A percentile compares a stretch with the other conserved stretches of the same genome.
Evolutionary conservation across 495 filamentous ascomycete genomes (phyloP).

Genomic region (Podospora australis): DNA sequence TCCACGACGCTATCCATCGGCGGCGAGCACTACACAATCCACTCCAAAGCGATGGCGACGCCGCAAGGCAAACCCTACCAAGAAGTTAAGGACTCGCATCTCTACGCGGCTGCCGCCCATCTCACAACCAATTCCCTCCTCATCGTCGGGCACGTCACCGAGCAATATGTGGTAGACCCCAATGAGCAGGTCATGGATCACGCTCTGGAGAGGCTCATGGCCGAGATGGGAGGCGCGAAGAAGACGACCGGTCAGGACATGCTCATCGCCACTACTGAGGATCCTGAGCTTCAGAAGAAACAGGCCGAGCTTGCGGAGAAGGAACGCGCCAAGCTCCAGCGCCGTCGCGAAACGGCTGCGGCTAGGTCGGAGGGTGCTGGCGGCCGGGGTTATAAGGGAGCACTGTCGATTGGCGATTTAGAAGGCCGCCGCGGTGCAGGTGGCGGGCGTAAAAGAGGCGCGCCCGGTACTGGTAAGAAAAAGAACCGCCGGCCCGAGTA

Average conservation of each 20-base stretch:
- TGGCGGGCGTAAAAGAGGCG: conserved; percentile 38
- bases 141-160: conserved; percentile 72
- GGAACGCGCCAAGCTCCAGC: conserved; percentile 60
- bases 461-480: conserved; percentile 32
- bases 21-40: conserved; percentile 70
- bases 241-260: conserved; percentile 42
- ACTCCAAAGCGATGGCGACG: conserved; percentile 68
- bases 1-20: conserved; percentile 71
- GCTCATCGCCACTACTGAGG: conserved; percentile 57
- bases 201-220: conserved; percentile 68
- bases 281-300: conserved; percentile 74
- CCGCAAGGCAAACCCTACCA: conserved; percentile 53
- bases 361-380: conserved; percentile 55
- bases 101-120: conserved; percentile 72
- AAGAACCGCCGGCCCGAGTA: conserved; percentile 46
- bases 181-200: conserved; percentile 66
- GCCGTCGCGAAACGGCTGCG: conserved; percentile 59
- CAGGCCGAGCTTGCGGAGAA: conserved; percentile 69
- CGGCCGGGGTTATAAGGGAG: conserved; percentile 45
- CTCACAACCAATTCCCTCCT: conserved; percentile 63
- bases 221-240: conserved; percentile 56
- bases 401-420: conserved; percentile 65
- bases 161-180: conserved; percentile 65
- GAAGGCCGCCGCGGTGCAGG: conserved; percentile 50
- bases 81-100: conserved; percentile 66